These are phyloP conservation scores for Syncephalastrum racemosum DNA, from an alignment of 371 early-diverging fungal genomes.

Conservation along the genomic window DNA sequence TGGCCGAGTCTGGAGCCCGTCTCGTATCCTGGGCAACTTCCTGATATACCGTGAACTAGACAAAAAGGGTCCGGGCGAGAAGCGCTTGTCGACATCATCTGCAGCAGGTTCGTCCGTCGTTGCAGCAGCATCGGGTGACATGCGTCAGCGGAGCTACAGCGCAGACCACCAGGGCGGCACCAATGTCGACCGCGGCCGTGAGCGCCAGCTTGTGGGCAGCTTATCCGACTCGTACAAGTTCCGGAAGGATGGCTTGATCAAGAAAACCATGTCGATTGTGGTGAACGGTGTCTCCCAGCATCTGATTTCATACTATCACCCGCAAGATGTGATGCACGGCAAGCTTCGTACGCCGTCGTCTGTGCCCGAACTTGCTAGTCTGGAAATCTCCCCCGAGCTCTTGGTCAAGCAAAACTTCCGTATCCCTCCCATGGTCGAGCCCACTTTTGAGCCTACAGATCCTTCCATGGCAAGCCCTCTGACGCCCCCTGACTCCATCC, in stretches of 20 bases:
- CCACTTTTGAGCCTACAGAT: conserved; percentile 29
- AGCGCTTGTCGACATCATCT: conserved; percentile 26
- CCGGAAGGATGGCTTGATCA: conserved; percentile 83
- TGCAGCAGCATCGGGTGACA: conserved; percentile 14
- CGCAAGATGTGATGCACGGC: conserved; percentile 67
- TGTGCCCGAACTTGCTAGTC: conserved; percentile 53
- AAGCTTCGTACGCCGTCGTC: conserved; percentile 61
- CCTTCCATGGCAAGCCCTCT: conserved; percentile 13
- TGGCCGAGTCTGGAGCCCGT: conserved; percentile 73
- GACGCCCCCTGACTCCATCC: conserved; percentile 21
- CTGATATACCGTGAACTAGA: conserved; percentile 65
- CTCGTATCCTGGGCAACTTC: conserved; percentile 68
- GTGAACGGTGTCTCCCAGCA: conserved; percentile 79
- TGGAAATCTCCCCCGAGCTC: conserved; percentile 62
- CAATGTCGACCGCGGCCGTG: conserved; percentile 35
- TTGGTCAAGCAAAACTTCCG: conserved; percentile 63
- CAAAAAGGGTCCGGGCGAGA: conserved; percentile 36
- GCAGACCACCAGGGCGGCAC: conserved; percentile 28
- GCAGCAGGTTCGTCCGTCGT: conserved; percentile 14
- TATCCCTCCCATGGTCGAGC: conserved; percentile 56
- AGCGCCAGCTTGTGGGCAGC: conserved; percentile 60
- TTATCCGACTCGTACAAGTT: conserved; percentile 67
- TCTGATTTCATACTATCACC: conserved; percentile 83
- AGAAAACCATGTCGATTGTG: conserved; percentile 85
- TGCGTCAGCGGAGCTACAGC: conserved; percentile 15